phyloP scores from a whole-genome alignment of 345 rosid genomes.

The Populus nigra region DNA sequence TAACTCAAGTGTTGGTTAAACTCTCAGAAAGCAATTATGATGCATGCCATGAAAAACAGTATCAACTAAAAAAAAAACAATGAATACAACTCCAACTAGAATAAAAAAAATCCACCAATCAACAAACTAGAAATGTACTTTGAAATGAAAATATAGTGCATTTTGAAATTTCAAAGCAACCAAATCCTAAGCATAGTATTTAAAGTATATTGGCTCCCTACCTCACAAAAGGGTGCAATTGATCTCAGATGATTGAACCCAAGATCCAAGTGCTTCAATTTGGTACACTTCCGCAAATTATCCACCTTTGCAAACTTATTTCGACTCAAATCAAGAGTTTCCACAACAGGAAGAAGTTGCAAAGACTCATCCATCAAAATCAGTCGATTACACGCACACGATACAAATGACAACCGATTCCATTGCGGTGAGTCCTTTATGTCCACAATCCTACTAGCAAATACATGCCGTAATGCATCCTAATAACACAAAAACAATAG shows the following conservation, averaged over 20 bases:
- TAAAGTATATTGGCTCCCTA: conserved; percentile 19
- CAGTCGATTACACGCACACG: conserved; percentile 80
- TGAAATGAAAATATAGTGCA: background rate
- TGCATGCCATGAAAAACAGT: background rate
- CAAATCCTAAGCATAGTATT: background rate
- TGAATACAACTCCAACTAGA: background rate
- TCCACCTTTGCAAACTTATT: conserved; percentile 89
- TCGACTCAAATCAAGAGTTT: conserved; percentile 94
- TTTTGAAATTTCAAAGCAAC: background rate
- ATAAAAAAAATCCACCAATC: background rate
- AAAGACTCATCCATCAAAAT: conserved; percentile 94
- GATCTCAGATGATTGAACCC: conserved; percentile 87
- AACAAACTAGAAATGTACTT: background rate
- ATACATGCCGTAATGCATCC: conserved; percentile 93
- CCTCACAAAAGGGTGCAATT: conserved; percentile 71
- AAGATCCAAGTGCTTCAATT: conserved; percentile 86
- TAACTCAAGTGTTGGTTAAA: no score
- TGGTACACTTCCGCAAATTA: conserved; percentile 75
- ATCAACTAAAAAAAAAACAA: background rate
- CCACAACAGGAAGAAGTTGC: conserved; percentile 94
- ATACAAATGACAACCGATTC: conserved; percentile 81
- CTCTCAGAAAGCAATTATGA: background rate
- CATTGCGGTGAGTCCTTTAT: conserved; percentile 83
- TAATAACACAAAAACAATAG: conserved; percentile 21
- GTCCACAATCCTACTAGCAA: conserved; percentile 89